Conservation (phyloP, 192 early-diverging fungal genomes). For the Coemansia sp. region DNA sequence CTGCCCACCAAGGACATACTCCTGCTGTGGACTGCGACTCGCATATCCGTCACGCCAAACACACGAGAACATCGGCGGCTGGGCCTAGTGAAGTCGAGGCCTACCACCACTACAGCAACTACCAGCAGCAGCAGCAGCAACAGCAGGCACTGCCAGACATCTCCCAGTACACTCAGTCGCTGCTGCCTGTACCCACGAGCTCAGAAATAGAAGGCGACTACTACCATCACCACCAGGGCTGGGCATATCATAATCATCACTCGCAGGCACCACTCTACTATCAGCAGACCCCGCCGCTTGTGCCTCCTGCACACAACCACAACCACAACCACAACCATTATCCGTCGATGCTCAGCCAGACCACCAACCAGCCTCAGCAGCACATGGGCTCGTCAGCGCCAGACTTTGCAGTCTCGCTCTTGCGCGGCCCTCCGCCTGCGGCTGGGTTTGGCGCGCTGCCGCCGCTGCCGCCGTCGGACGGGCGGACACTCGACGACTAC, state of each 20-base stretch:
- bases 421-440: slow-evolving; percentile 6
- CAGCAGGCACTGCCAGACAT: background rate
- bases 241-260: slow-evolving; percentile 2
- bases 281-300: background rate
- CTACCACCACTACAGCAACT: slow-evolving; percentile 10
- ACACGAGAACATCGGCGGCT: slow-evolving; percentile 15
- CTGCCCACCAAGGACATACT: background rate
- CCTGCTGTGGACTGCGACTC: background rate
- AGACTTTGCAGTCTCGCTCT: slow-evolving; percentile 5
- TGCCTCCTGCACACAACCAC: background rate
- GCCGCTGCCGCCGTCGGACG: slow-evolving; percentile 24
- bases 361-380: slow-evolving; percentile 12
- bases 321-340: slow-evolving; percentile 9
- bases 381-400: background rate
- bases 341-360: slow-evolving; percentile 16
- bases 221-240: background rate
- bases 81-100: background rate
- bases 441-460: slow-evolving; percentile 8
- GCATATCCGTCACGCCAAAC: slow-evolving; percentile 30
- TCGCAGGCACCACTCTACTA: slow-evolving; percentile 9
- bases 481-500: slow-evolving; percentile 50
- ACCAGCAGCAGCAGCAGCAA: slow-evolving; percentile 10
- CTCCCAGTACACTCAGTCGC: background rate
- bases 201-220: background rate
- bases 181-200: background rate